phyloP scores from a whole-genome alignment of 2,329 filamentous ascomycete genomes.

The Talaromyces funiculosus region DNA sequence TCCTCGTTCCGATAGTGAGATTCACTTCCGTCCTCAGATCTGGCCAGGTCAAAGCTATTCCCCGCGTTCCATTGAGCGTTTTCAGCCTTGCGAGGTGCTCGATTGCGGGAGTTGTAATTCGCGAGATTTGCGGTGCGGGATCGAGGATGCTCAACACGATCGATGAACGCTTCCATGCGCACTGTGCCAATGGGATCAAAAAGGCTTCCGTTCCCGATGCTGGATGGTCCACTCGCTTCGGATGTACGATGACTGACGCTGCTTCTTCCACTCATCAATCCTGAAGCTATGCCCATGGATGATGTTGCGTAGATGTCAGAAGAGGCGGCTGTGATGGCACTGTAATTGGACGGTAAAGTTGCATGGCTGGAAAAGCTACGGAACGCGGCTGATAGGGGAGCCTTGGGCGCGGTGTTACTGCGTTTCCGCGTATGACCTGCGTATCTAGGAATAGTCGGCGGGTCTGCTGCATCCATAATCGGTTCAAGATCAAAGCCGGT shows the following conservation, averaged over 20 bases:
- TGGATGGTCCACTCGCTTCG: constrained; percentile 45
- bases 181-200: constrained; percentile 87
- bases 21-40: constrained; percentile 34
- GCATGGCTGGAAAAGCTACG: constrained; percentile 63
- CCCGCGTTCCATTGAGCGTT: constrained; percentile 25
- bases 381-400: constrained; percentile 63
- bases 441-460: constrained; percentile 50
- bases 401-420: constrained; percentile 77
- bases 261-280: constrained; percentile 24
- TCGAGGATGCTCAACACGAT: constrained; percentile 38
- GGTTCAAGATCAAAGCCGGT: constrained; percentile 27
- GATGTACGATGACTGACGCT: constrained; percentile 46
- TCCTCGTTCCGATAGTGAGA: constrained; percentile 38
- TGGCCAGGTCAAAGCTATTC: constrained; percentile 31
- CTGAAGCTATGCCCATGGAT: constrained; percentile 30
- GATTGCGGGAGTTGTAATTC: constrained; percentile 16
- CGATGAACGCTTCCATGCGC: constrained; percentile 95
- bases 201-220: constrained; percentile 52
- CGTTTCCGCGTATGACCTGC: constrained; percentile 71
- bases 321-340: constrained; percentile 53
- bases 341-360: constrained; percentile 40
- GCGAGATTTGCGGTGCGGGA: constrained; percentile 15
- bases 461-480: constrained; percentile 41
- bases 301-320: constrained; percentile 51
- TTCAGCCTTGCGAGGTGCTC: constrained; percentile 14